A percentile compares a stretch with the other conserved stretches of the same genome.
phyloP scores from a whole-genome alignment of 1,284 basidiomycete genomes.

The Retiboletus flavoniger region DNA sequence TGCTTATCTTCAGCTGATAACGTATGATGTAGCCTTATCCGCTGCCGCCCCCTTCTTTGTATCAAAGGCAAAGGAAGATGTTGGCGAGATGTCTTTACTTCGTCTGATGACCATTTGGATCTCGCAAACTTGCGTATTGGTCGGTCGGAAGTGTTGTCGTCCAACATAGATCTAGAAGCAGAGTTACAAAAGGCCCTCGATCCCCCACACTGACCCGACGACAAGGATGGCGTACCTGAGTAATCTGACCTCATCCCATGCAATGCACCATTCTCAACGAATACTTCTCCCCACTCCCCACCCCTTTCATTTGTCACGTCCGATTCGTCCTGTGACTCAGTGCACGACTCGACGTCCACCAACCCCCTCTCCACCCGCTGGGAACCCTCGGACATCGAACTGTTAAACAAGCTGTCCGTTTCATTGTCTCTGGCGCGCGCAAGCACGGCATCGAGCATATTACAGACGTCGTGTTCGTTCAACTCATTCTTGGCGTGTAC shows the following conservation, averaged over 20 bases:
- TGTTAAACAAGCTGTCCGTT: too few relatives aligned
- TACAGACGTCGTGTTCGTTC: too few relatives aligned
- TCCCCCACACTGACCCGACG: conserved; percentile 11
- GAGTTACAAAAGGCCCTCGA: conserved; percentile 29
- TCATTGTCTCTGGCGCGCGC: too few relatives aligned
- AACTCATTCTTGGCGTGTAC: too few relatives aligned
- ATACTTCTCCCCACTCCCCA: conserved; percentile 24
- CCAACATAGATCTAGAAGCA: conserved; percentile 31
- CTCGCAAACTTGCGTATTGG: conserved; percentile 36
- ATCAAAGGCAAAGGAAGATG: conserved; percentile 31
- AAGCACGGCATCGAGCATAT: too few relatives aligned
- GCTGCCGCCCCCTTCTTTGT: conserved; percentile 26
- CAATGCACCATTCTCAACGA: conserved; percentile 27
- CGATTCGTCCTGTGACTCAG: conserved; percentile 21
- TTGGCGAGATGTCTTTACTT: conserved; percentile 38
- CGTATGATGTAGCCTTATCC: conserved; percentile 11
- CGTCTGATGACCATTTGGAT: conserved; percentile 35
- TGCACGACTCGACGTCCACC: too few relatives aligned
- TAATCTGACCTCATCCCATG: conserved; percentile 25
- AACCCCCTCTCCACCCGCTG: too few relatives aligned
- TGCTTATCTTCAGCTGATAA: not conserved
- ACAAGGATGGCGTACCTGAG: too few relatives aligned
- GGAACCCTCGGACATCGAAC: too few relatives aligned
- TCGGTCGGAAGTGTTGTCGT: conserved; percentile 35
- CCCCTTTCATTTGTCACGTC: conserved; percentile 22